phyloP scores from a whole-genome alignment of 345 rosid genomes.

The Lepidium aucheri region DNA sequence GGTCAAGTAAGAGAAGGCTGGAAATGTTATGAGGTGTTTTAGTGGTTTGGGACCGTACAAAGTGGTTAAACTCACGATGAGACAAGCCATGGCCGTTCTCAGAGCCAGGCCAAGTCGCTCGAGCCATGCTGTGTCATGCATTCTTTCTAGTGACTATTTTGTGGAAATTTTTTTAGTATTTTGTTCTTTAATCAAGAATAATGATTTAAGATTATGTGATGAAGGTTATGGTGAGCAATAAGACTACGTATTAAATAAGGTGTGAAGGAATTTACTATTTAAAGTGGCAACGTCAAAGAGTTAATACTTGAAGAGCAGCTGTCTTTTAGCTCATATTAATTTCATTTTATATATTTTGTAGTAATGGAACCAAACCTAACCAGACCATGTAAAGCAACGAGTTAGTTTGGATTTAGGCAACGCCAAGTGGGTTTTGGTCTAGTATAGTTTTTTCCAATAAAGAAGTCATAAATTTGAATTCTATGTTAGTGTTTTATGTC shows the following conservation, averaged over 20 bases:
- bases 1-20: slow-evolving; percentile 69
- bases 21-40: slow-evolving; percentile 31
- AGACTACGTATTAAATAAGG: slow-evolving; percentile 27
- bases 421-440: no score
- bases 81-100: slow-evolving; percentile 58
- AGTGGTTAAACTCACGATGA: slow-evolving; percentile 52
- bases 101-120: slow-evolving; percentile 38
- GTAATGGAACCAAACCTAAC: slow-evolving; percentile 12
- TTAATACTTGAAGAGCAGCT: slow-evolving; percentile 14
- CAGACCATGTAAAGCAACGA: background rate
- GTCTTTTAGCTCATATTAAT: slow-evolving; percentile 5
- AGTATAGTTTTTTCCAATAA: no score
- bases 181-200: background rate
- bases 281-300: slow-evolving; percentile 22
- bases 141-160: background rate
- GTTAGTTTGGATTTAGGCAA: slow-evolving; percentile 3
- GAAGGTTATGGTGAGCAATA: slow-evolving; percentile 25
- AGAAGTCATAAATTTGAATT: no score
- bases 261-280: background rate
- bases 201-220: slow-evolving; percentile 8
- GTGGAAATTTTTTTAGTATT: background rate
- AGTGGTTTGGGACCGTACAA: slow-evolving; percentile 44
- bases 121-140: slow-evolving; percentile 25
- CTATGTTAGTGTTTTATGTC: no score
- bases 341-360: background rate